Percentiles rank a stretch among this genome's conserved stretches.
These are phyloP conservation scores for Aspergillus egyptiacus DNA, from an alignment of 495 filamentous ascomycete genomes.

Conservation along the genomic window DNA sequence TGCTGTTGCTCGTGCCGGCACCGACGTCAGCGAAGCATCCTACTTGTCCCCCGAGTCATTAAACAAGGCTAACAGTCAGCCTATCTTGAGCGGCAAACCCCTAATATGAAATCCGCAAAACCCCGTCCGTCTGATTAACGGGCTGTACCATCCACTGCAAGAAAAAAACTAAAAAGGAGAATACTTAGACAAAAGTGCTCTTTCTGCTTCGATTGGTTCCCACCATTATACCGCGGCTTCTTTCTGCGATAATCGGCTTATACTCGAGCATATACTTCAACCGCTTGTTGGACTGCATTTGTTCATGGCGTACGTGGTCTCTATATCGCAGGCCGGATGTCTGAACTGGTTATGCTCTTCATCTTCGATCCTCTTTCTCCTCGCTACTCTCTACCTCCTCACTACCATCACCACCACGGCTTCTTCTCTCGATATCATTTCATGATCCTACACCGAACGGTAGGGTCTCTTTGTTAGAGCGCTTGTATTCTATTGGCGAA, in stretches of 20 bases:
- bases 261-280: background rate
- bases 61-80: slow-evolving; percentile 38
- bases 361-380: slow-evolving; percentile 24
- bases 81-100: slow-evolving; percentile 48
- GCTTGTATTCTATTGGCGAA: slow-evolving; percentile 43
- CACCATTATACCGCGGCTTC: slow-evolving; percentile 6
- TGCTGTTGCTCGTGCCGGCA: slow-evolving; percentile 26
- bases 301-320: slow-evolving; percentile 39
- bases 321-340: slow-evolving; percentile 43
- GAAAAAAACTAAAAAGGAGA: background rate
- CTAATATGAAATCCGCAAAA: slow-evolving; percentile 32
- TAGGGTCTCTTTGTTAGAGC: slow-evolving; percentile 36
- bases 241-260: background rate
- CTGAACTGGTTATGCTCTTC: slow-evolving; percentile 35
- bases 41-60: slow-evolving; percentile 34
- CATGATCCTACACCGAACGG: slow-evolving; percentile 28
- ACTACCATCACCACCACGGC: slow-evolving; percentile 13
- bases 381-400: slow-evolving; percentile 15
- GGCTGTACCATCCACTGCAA: background rate
- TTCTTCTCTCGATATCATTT: slow-evolving; percentile 26
- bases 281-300: slow-evolving; percentile 28
- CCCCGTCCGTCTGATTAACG: background rate
- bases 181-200: slow-evolving; percentile 13
- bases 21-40: slow-evolving; percentile 32
- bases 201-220: slow-evolving; percentile 7